These are phyloP conservation scores for Hyphodiscus sp. DNA, from an alignment of 2,329 filamentous ascomycete genomes.

Conservation along the genomic window DNA sequence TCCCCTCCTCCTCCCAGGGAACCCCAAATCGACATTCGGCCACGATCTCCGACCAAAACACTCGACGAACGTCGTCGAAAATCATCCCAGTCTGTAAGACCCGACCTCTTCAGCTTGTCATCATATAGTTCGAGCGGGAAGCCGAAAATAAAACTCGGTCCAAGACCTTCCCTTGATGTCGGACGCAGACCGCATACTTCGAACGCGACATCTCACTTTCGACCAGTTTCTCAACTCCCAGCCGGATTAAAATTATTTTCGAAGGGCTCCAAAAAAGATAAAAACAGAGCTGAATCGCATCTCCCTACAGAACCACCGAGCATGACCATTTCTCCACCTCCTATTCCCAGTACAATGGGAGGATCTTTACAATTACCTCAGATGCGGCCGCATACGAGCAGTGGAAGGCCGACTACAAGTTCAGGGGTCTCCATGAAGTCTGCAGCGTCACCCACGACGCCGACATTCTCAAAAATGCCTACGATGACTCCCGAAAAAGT, in stretches of 20 bases:
- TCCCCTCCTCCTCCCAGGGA: conserved; percentile 20
- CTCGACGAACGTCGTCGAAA: conserved; percentile 24
- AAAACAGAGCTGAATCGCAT: conserved; percentile 35
- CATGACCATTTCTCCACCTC: conserved; percentile 25
- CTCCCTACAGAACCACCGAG: conserved; percentile 22
- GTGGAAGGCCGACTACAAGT: conserved; percentile 29
- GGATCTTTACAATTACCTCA: conserved; percentile 23
- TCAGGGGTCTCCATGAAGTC: conserved; percentile 22
- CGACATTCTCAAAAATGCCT: conserved; percentile 27
- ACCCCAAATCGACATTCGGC: conserved; percentile 13
- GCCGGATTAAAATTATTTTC: conserved; percentile 68
- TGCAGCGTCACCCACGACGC: conserved; percentile 14
- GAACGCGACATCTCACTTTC: conserved; percentile 51
- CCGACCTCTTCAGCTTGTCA: conserved; percentile 44
- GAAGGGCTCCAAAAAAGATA: conserved; percentile 49
- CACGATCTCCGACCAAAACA: conserved; percentile 17
- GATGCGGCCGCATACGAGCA: conserved; percentile 25
- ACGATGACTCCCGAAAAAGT: conserved; percentile 84
- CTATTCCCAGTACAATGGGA: conserved; percentile 20
- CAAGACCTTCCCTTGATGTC: conserved; percentile 69
- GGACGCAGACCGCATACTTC: conserved; percentile 53
- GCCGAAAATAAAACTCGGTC: conserved; percentile 83
- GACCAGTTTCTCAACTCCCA: conserved; percentile 74
- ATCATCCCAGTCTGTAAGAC: conserved; percentile 45
- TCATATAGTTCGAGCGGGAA: conserved; percentile 48